Percentiles rank a stretch among this genome's conserved stretches.
These are phyloP conservation scores for Ophiocordyceps sinensis DNA, from an alignment of 2,329 filamentous ascomycete species.

Conservation along the genomic window DNA sequence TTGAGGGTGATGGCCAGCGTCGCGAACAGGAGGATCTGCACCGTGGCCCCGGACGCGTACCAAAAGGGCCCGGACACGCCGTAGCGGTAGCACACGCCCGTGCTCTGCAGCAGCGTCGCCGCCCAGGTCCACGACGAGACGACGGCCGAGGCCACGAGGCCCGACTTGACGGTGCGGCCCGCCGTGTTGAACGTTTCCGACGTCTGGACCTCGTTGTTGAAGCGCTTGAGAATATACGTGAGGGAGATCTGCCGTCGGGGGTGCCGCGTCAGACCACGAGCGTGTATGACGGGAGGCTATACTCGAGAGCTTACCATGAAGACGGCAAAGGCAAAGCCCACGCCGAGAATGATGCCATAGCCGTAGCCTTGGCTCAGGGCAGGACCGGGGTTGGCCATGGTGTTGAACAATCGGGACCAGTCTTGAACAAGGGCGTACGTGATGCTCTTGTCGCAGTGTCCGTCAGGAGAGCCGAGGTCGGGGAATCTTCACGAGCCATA, in stretches of 20 bases:
- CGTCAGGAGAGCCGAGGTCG: too few relatives aligned
- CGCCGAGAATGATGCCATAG: conserved; percentile 63
- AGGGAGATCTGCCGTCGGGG: conserved; percentile 35
- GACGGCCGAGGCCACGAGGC: conserved; percentile 77
- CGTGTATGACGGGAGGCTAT: too few relatives aligned
- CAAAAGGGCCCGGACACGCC: conserved; percentile 47
- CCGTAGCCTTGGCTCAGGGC: conserved; percentile 48
- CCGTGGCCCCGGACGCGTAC: conserved; percentile 59
- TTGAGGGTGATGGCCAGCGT: conserved; percentile 86
- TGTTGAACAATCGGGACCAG: not conserved
- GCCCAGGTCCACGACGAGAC: conserved; percentile 92
- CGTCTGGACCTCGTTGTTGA: conserved; percentile 58
- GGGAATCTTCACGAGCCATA: too few relatives aligned
- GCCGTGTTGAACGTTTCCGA: conserved; percentile 89
- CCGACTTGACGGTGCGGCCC: conserved; percentile 76
- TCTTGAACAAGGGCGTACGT: too few relatives aligned
- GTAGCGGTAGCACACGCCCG: conserved; percentile 71
- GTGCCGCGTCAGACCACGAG: not conserved
- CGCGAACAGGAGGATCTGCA: conserved; percentile 81
- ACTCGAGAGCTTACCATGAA: conserved; percentile 35
- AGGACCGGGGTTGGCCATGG: conserved; percentile 9
- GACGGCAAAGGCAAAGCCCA: conserved; percentile 61
- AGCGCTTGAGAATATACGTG: conserved; percentile 55
- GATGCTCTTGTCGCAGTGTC: too few relatives aligned
- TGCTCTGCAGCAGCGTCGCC: conserved; percentile 65